A percentile compares a stretch with the other conserved stretches of the same genome.
These are phyloP conservation scores for Solanum okadae DNA, from an alignment of 257 asterid genomes.

Conservation along the genomic window DNA sequence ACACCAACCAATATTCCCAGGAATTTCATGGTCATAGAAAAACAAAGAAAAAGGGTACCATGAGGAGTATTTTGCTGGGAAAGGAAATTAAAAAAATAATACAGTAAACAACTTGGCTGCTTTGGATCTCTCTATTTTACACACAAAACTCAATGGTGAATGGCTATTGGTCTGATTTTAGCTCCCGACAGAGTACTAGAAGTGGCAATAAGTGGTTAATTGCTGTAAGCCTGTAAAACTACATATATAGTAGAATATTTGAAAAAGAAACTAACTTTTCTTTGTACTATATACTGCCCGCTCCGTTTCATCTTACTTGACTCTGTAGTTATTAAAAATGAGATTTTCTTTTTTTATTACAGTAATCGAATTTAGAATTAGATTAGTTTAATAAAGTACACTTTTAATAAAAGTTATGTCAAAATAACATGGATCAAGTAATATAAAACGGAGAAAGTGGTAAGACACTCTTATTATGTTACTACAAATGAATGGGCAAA, in stretches of 20 bases:
- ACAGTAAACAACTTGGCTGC: neutral
- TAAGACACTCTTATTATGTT: neutral
- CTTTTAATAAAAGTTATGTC: neutral
- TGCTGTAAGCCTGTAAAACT: neutral
- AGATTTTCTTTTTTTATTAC: too few species aligned
- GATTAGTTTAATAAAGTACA: too few species aligned
- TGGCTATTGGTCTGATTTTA: slow-evolving; percentile 12
- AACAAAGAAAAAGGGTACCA: neutral
- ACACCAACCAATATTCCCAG: neutral
- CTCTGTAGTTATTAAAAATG: neutral
- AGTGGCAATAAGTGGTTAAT: neutral
- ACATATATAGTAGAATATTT: neutral
- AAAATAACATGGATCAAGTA: neutral
- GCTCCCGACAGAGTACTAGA: neutral
- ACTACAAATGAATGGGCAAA: neutral
- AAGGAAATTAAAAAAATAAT: neutral
- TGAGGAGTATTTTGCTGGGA: neutral
- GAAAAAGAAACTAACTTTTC: neutral
- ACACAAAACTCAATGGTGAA: neutral
- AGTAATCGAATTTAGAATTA: too few species aligned
- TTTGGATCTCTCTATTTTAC: neutral
- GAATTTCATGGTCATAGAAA: neutral
- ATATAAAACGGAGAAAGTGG: neutral
- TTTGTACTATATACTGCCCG: neutral
- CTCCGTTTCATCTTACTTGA: neutral